Evolutionary conservation across 2,329 filamentous ascomycete species (phyloP), one percentile per base, ranked within the genome.

Genomic region (Colletotrichum simmondsii): DNA sequence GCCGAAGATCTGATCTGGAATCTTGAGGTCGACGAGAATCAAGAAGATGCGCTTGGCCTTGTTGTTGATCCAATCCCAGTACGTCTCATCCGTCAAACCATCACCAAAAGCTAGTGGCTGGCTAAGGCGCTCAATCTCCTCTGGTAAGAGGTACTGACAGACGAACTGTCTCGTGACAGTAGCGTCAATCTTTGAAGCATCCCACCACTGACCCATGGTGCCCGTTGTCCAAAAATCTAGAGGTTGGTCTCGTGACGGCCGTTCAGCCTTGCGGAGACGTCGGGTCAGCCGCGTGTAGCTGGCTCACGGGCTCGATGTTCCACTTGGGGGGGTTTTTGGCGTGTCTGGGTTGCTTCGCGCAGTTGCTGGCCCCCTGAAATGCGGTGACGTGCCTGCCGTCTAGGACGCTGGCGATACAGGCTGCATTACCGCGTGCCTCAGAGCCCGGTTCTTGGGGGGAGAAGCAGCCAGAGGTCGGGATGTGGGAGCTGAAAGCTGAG

Each of bases 61-160:
- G 68, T 89, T 85, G 59, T 93, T 83, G 70, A 95, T 94, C 92
- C 93, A 94, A 79, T 95, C 92, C 85, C 93, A 91, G 79, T 95
- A 95, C 1, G 92, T 94, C 74, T 92, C 89, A 80, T 94, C 91
- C 4, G 92, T 94, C 69, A 90, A 81, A 68, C 90, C 90, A 76
- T 91, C 91, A 35, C 92, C 92, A 80, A 94, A 94, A 14, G 86
- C 89, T 59, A 94, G 84, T 10, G 90, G 90, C 53, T 85, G 84
- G 77, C 92, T 88, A 59, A 95, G 83, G 66, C 89, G 89, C 68
- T 88, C 85, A 75, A 90, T 86, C 80, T 93, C 92, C 73, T 90
- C 87, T 53, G 90, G 88, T 60, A 89, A 85, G 54, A 95, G 85
- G 71, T 93, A 89, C 53, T 89, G 89, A 63, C 88, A 87, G 74